phyloP scores from a whole-genome alignment of 2,329 filamentous ascomycete genomes.

The Fusarium kyushuense region DNA sequence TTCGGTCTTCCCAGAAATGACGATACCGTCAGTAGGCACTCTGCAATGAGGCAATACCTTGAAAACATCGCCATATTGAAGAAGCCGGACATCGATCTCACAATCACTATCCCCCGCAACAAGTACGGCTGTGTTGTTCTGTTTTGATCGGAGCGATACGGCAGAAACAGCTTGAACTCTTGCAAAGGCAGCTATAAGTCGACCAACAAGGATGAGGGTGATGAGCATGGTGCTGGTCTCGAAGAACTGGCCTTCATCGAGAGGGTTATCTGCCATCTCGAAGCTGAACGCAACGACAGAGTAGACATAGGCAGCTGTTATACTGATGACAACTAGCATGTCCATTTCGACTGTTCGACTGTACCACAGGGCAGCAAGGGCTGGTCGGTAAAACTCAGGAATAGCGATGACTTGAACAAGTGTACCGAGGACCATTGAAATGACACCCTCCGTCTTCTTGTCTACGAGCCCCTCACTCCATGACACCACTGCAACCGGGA shows the following conservation, averaged over 20 bases:
- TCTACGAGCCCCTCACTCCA: conserved; percentile 47
- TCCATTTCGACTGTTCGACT: conserved; percentile 66
- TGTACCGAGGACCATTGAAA: conserved; percentile 61
- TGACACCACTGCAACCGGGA: conserved; percentile 52
- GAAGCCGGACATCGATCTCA: conserved; percentile 66
- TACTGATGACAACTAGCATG: conserved; percentile 66
- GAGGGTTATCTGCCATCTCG: conserved; percentile 48
- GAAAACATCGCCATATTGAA: conserved; percentile 70
- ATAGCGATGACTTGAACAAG: conserved; percentile 63
- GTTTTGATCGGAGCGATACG: conserved; percentile 58
- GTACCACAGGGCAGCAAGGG: conserved; percentile 60
- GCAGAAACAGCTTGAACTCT: conserved; percentile 53
- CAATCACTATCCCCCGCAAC: conserved; percentile 49
- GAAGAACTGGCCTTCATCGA: conserved; percentile 34
- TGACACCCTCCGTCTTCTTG: conserved; percentile 39
- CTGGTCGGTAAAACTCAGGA: conserved; percentile 62
- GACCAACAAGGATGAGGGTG: conserved; percentile 55
- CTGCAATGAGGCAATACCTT: conserved; percentile 62
- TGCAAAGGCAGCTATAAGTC: conserved; percentile 54
- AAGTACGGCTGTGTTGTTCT: conserved; percentile 62
- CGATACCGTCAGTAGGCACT: conserved; percentile 69
- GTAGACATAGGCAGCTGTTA: conserved; percentile 65
- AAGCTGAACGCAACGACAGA: conserved; percentile 58
- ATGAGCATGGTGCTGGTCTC: conserved; percentile 60
- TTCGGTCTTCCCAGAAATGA: conserved; percentile 65